A percentile compares a stretch with the other conserved stretches of the same genome.
Conservation (phyloP, 139 green algal species). For the Pleodorina starrii region DNA sequence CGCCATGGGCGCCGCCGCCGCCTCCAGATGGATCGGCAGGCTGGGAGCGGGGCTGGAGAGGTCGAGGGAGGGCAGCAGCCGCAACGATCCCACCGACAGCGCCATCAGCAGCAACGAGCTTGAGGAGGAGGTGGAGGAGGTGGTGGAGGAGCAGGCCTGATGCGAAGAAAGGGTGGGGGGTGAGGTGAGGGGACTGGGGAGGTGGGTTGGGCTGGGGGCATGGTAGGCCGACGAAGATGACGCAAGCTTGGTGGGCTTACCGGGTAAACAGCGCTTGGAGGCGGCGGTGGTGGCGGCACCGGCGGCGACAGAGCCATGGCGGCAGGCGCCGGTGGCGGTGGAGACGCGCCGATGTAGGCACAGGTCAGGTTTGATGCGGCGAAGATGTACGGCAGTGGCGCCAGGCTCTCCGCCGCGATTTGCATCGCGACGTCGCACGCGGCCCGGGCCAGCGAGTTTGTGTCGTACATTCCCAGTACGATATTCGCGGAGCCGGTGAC, state of each 20-base stretch:
- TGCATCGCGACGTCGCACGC: constrained; percentile 16
- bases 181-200: neutral
- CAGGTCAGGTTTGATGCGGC: neutral
- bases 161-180: neutral
- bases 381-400: constrained; percentile 10
- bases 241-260: neutral
- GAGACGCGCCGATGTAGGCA: neutral
- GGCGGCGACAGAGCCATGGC: neutral
- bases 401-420: neutral
- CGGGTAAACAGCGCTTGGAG: neutral
- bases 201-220: neutral
- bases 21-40: neutral
- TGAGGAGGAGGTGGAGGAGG: neutral
- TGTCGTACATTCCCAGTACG: neutral
- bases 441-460: neutral
- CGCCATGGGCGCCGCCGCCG: neutral
- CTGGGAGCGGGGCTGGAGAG: neutral
- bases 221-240: neutral
- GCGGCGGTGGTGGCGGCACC: neutral
- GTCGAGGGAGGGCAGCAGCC: neutral
- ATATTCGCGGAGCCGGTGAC: neutral
- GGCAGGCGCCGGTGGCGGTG: constrained; percentile 5
- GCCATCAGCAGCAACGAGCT: neutral
- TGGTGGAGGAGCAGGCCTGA: neutral
- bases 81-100: neutral